Evolutionary conservation across 805 yeast species (phyloP).

Genomic region (Monosporozyma yasuniensis): DNA sequence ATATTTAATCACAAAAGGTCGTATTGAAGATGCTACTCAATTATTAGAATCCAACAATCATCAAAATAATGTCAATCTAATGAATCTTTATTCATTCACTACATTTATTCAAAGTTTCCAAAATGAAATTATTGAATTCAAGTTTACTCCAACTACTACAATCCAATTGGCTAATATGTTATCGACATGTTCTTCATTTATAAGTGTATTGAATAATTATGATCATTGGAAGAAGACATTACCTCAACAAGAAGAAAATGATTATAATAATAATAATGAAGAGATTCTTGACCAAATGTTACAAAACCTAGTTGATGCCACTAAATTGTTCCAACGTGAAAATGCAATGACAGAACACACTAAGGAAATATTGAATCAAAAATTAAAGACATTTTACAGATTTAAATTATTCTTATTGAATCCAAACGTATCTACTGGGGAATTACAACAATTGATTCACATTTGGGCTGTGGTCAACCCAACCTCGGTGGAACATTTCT

Average conservation of each 20-base stretch:
- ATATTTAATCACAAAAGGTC: conserved; percentile 14
- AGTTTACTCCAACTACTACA: conserved; percentile 7
- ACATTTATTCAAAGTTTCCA: conserved; percentile 19
- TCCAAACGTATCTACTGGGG: conserved; percentile 13
- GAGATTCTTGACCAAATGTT: conserved; percentile 18
- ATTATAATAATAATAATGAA: not conserved
- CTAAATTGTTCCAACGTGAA: conserved; percentile 8
- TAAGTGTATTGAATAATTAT: conserved; percentile 1
- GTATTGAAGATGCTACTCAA: conserved; percentile 17
- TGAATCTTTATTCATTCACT: conserved; percentile 20
- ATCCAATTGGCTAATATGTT: conserved; percentile 1
- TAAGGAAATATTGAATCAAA: conserved; percentile 4
- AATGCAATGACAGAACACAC: not conserved
- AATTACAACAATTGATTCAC: conserved; percentile 15
- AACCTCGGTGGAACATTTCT: conserved; percentile 14
- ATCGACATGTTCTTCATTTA: not conserved
- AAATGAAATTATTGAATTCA: conserved; percentile 4
- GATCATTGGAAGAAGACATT: not conserved
- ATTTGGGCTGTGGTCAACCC: conserved; percentile 20
- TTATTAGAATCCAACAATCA: conserved; percentile 5
- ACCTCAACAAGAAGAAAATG: not conserved
- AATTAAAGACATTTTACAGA: conserved; percentile 20
- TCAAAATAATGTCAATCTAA: conserved; percentile 11
- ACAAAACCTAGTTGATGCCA: conserved; percentile 20
- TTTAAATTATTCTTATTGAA: conserved; percentile 21